Percentiles rank a stretch among this genome's conserved stretches.
phyloP scores from a whole-genome alignment of 1,284 basidiomycete genomes.

The Cryptococcus sp. region DNA sequence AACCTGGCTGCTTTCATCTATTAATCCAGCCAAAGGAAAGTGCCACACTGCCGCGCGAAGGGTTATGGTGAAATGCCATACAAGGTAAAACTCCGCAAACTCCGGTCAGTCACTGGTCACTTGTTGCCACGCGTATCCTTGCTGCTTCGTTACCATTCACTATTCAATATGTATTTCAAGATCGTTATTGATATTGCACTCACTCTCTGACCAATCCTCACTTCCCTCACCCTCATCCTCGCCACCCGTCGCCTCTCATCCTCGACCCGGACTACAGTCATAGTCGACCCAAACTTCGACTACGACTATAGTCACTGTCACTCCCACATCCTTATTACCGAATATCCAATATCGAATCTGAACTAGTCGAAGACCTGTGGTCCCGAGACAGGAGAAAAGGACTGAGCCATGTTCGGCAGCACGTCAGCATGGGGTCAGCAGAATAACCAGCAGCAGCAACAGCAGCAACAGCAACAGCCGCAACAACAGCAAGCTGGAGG shows the following conservation, averaged over 20 bases:
- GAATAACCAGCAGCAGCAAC: conserved; percentile 57
- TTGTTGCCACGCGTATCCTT: neutral
- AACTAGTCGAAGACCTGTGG: neutral
- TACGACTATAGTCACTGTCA: no score
- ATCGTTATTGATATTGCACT: neutral
- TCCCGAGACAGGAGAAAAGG: neutral
- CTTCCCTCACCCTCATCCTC: neutral
- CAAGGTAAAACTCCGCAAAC: conserved; percentile 5
- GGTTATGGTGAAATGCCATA: neutral
- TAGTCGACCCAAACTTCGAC: no score
- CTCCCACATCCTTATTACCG: neutral
- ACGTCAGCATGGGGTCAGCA: conserved; percentile 44
- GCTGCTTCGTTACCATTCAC: neutral
- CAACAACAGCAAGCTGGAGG: conserved; percentile 56
- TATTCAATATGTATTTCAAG: neutral
- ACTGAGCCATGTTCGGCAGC: conserved; percentile 39
- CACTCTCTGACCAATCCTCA: neutral
- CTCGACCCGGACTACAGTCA: neutral
- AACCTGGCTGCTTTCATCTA: neutral
- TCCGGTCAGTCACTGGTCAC: neutral
- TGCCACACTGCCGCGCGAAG: neutral
- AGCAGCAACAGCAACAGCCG: conserved; percentile 57
- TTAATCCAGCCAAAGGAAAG: neutral
- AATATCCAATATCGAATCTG: neutral
- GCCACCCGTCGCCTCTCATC: neutral